These are phyloP conservation scores for Colletotrichum salicis DNA, from an alignment of 2,329 filamentous ascomycete species.

Conservation along the genomic window DNA sequence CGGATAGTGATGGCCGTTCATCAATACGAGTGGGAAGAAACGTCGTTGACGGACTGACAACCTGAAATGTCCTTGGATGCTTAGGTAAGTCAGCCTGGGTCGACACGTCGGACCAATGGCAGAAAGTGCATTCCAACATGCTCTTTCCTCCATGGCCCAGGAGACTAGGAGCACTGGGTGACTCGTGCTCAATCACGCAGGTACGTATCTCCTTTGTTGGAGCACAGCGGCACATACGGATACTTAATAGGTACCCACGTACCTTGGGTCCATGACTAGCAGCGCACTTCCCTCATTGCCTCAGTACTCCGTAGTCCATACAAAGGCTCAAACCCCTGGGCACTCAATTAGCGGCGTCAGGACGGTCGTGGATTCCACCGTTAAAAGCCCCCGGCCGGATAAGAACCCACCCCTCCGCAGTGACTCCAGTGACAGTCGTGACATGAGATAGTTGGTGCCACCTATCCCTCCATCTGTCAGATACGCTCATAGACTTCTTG, in stretches of 20 bases:
- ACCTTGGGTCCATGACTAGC: no score
- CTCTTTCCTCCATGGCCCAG: not conserved
- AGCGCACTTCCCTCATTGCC: not conserved
- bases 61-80: not conserved
- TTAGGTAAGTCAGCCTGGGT: conserved; percentile 25
- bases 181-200: not conserved
- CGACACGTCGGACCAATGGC: not conserved
- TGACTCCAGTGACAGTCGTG: not conserved
- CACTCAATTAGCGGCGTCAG: conserved; percentile 10
- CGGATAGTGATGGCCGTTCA: not conserved
- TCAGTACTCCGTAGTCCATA: not conserved
- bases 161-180: not conserved
- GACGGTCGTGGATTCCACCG: not conserved
- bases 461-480: not conserved
- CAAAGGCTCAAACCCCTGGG: conserved; percentile 13
- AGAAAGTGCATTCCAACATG: not conserved
- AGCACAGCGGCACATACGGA: no score
- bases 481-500: not conserved
- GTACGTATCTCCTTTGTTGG: not conserved
- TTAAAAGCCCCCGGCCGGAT: not conserved
- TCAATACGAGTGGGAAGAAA: not conserved
- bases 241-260: no score
- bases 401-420: not conserved
- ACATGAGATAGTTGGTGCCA: not conserved
- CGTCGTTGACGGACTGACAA: conserved; percentile 10